A percentile compares a stretch with the other conserved stretches of the same genome.
phyloP scores from a whole-genome alignment of 208 protist genomes.

The Polymyxa betae region DNA sequence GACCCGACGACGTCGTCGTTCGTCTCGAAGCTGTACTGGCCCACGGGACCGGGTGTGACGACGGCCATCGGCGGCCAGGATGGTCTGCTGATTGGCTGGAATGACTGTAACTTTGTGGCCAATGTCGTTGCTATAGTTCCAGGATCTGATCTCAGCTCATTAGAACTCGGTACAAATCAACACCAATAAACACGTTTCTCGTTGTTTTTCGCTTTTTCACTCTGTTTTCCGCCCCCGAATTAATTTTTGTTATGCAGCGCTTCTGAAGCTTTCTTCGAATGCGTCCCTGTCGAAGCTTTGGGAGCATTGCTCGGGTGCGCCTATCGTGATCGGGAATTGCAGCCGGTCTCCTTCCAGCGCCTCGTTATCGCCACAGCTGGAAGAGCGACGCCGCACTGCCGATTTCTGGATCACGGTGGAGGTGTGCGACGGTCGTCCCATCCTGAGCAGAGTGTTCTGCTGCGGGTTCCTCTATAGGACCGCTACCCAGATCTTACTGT shows the following conservation, averaged over 20 bases:
- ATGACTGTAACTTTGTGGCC: conserved; percentile 37
- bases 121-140: conserved; percentile 21
- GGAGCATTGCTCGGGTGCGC: neutral
- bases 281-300: neutral
- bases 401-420: conserved; percentile 34
- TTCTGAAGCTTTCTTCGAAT: neutral
- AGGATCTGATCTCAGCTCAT: neutral
- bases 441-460: conserved; percentile 2
- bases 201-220: too few relatives aligned
- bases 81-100: conserved; percentile 45
- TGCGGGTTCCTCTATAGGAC: conserved; percentile 51
- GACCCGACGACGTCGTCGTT: too few relatives aligned
- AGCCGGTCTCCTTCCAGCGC: neutral
- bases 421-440: neutral
- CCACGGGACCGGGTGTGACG: neutral
- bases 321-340: conserved; percentile 19
- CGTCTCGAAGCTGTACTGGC: conserved; percentile 53
- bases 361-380: neutral
- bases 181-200: neutral
- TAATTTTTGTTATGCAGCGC: neutral
- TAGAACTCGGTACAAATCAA: neutral
- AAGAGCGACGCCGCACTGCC: neutral
- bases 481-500: neutral
- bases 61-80: neutral
- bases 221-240: too few relatives aligned